Conservation (phyloP, 306 rosid species). For the Pyrus communis region DNA sequence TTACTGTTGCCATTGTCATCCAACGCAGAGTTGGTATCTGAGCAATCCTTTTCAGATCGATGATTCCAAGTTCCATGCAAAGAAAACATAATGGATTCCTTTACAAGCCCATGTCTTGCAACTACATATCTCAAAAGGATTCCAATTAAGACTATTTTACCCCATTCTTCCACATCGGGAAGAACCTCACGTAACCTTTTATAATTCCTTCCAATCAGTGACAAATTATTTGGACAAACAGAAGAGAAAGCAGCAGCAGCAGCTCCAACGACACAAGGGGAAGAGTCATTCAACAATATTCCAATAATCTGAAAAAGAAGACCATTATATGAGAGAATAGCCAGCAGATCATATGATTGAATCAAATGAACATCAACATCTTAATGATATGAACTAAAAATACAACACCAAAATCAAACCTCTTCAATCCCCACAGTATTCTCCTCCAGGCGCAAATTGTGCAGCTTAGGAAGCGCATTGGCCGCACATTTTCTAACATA, state of each 20-base stretch:
- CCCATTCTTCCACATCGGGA: constrained; percentile 98
- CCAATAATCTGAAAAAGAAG: constrained; percentile 58
- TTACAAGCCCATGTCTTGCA: constrained; percentile 78
- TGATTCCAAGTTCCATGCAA: constrained; percentile 27
- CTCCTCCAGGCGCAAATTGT: constrained; percentile 87
- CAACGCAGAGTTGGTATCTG: constrained; percentile 9
- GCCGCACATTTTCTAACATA: constrained; percentile 94
- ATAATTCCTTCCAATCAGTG: constrained; percentile 63
- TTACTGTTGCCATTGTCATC: constrained; percentile 36
- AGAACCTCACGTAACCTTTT: constrained; percentile 74
- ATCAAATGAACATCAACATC: neutral
- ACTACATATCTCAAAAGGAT: constrained; percentile 77
- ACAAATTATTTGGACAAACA: constrained; percentile 78
- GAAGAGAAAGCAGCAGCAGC: constrained; percentile 94
- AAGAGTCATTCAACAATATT: constrained; percentile 62
- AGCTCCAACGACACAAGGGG: constrained; percentile 93
- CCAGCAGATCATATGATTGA: neutral
- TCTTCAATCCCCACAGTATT: constrained; percentile 66
- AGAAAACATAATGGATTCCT: constrained; percentile 72
- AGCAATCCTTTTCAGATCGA: constrained; percentile 32
- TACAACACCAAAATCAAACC: constrained; percentile 31
- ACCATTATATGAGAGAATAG: neutral
- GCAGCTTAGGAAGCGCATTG: constrained; percentile 89
- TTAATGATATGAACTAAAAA: neutral
- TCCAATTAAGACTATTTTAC: constrained; percentile 80